Base-by-base conservation (phyloP, 2,329 filamentous ascomycete genomes). In the Myriangium duriaei region DNA sequence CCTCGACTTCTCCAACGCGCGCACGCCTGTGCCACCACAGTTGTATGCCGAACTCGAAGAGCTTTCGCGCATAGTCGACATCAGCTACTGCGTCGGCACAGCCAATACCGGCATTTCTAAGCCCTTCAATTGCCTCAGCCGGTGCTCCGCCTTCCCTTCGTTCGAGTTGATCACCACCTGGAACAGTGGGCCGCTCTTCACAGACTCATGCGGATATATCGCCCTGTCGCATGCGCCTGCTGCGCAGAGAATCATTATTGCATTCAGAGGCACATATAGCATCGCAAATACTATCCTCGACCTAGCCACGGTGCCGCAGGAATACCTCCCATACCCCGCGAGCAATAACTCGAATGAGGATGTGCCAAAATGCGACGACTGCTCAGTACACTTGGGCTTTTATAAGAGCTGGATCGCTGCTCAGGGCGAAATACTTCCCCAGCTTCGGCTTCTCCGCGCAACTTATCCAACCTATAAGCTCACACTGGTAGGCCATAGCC, bases 251-350 rank as follows among this genome's bases (percentile, higher is more conserved):
- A 81, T 98, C 40, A 67, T 96, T 32, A 72, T 96, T 26, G 87
- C 86, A 6, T 96, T 96, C 52, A 77, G 91, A 32, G 91, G 91
- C 15, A 96, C 91, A 11, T 95, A 96, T 60, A 94, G 86, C 47
- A 71, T 98, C 50, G 73, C 85, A 37, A 94, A 96, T 57, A 87
- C 87, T 10, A 79, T 98, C 44, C 71, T 86, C 34, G 91, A 98
- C 61, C 68, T 98, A 39, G 86, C 83, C 45, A 92, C 86, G 2
- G 69, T 88, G 2, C 87, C 86, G 10, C 88, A 96, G 57, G 74
- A 82, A 56, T 98, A 96, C 53, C 73, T 86, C 1, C 87, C 91
- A 1, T 98, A 95, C 55, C 81, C 82, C 1, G 68, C 72, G 28
- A 55, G 57, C 37, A 59, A 61, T 30, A 60, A 65, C 14, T 56